Evolutionary conservation across 345 rosid genomes (phyloP), one percentile per base, ranked within the genome.

Genomic region (Kandelia obovata): DNA sequence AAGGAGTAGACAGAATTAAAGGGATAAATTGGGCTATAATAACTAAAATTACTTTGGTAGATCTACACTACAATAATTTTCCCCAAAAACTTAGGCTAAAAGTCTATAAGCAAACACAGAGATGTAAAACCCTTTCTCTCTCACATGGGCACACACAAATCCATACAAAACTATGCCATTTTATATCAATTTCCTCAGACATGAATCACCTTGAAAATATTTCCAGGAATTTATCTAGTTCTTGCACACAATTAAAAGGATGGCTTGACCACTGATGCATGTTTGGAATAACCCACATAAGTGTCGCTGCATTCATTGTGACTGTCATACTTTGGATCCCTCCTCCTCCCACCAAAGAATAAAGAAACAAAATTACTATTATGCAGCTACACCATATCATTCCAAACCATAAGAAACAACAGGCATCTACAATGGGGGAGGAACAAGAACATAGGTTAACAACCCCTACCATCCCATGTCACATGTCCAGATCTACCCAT

Each of bases 311-410:
- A 62, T 70, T 65, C 53, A 66, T 6, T 21, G n/a, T 17, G 28
- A 28, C 27, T 73, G 57, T 10, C n/a, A 56, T 56, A 68, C 67
- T 34, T 30, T 62, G 66, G 56, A 62, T 65, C 32, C 21, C 25
- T 43, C 49, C 49, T 43, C 17, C 49, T 3, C 49, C 49, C 19
- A 43, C 16, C 4, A 3, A 43, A 43, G 2, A 43, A 43, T 13
- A 43, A 43, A 43, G 17, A 43, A 43, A 43, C 0, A 43, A 43
- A 43, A 43, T 11, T 43, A 13, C 16, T 43, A 19, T 13, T 43
- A 27, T 27, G 25, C 56, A 47, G 58, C 26, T 19, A 23, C 61
- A 53, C 57, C 62, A 51, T 46, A 49, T n/a, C n/a, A n/a, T 39
- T 67, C 61, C 27, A 55, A 65, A 21, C 49, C 32, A 51, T 49